phyloP scores from a whole-genome alignment of 139 green algal genomes.

The Tetradesmus lagerheimii region DNA sequence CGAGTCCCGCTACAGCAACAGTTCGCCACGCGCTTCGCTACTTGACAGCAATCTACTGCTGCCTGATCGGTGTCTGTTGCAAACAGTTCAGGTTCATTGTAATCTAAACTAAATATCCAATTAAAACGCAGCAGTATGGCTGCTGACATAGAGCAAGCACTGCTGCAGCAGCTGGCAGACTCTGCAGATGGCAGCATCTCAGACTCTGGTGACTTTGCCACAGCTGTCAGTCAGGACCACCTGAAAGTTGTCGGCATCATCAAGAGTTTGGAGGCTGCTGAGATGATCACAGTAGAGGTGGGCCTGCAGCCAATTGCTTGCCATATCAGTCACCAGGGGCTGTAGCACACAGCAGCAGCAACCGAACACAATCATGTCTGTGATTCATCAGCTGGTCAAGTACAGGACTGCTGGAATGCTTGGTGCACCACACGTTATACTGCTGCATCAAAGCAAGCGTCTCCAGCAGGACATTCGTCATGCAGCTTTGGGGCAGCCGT shows the following conservation, averaged over 20 bases:
- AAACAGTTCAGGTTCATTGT: neutral
- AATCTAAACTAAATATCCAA: neutral
- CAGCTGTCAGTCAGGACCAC: slow-evolving; percentile 71
- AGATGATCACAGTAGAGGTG: slow-evolving; percentile 87
- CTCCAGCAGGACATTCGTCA: too few species aligned
- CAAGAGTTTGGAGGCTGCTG: slow-evolving; percentile 84
- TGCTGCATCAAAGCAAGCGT: too few species aligned
- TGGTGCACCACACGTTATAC: too few species aligned
- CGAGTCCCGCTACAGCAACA: neutral
- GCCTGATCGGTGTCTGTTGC: neutral
- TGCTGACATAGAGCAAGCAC: slow-evolving; percentile 58
- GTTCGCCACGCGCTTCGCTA: neutral
- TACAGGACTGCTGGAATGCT: neutral
- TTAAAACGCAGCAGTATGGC: slow-evolving; percentile 33
- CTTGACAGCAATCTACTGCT: neutral
- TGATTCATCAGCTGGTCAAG: neutral
- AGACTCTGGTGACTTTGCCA: slow-evolving; percentile 81
- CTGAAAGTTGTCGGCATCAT: slow-evolving; percentile 84
- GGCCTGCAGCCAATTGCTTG: neutral
- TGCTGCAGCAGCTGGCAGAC: slow-evolving; percentile 72
- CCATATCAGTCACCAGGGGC: neutral
- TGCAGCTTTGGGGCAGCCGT: neutral
- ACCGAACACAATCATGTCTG: neutral
- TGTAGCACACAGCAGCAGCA: slow-evolving; percentile 3
- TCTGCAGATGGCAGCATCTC: slow-evolving; percentile 51